phyloP scores from a whole-genome alignment of 2,329 filamentous ascomycete species.

The Dactylellina sp. region DNA sequence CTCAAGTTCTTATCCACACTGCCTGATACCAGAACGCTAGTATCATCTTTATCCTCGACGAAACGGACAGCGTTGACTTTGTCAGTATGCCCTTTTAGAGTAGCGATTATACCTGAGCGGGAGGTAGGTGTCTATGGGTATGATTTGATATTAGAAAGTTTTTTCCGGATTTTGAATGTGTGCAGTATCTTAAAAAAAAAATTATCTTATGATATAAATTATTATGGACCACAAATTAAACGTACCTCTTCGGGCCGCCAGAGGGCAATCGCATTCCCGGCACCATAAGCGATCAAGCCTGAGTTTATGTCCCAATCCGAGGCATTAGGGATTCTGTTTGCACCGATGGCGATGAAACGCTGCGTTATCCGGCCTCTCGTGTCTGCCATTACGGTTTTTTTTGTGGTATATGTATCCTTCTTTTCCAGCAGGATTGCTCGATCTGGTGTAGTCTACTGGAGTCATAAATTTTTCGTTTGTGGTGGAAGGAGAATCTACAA shows the following conservation, averaged over 20 bases:
- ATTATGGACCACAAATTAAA: constrained; percentile 55
- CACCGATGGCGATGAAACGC: constrained; percentile 76
- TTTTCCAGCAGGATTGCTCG: neutral
- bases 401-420: neutral
- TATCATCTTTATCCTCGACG: constrained; percentile 67
- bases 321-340: constrained; percentile 87
- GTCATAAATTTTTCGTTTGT: constrained; percentile 7
- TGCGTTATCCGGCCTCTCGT: constrained; percentile 50
- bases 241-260: constrained; percentile 81
- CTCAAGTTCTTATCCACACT: constrained; percentile 80
- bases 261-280: constrained; percentile 86
- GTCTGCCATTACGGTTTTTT: constrained; percentile 46
- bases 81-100: constrained; percentile 81
- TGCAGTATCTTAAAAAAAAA: constrained; percentile 19
- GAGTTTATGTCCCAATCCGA: constrained; percentile 82
- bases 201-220: constrained; percentile 13
- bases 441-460: too few species aligned
- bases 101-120: constrained; percentile 71
- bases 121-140: constrained; percentile 65
- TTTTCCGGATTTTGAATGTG: too few species aligned
- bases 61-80: constrained; percentile 87
- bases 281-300: constrained; percentile 85
- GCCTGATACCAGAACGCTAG: constrained; percentile 77
- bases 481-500: neutral
- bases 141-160: too few species aligned